Evolutionary conservation across 2,329 filamentous ascomycete genomes (phyloP), one percentile per base, ranked within the genome.

Genomic region (Sclerotinia minor): DNA sequence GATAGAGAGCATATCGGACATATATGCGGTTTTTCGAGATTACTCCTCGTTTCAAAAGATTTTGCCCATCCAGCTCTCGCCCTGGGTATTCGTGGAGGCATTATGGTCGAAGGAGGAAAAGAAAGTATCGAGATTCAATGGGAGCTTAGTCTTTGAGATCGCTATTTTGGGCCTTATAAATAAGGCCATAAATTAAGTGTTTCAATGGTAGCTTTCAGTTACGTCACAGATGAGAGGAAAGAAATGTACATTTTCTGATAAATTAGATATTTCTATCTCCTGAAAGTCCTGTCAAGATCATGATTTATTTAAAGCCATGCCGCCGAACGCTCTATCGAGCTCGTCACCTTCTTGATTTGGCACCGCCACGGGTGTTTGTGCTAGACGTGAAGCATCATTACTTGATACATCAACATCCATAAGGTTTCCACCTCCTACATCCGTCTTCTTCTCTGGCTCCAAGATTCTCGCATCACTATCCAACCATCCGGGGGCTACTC

Each of bases 401-500:
- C 71, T 75, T 69, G 73, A 72, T 44, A 75, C 72, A 71, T 73
- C 73, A 44, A 71, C 71, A 69, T 78, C 75, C 76, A 76, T 77
- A n/a, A 77, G 67, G 72, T 69, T 76, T 21, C 61, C 68, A 29
- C 35, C 58, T 38, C 32, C 47, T 67, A 24, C 49, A 29, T 19
- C 7, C n/a, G 54, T 68, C 32, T 78, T 80, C 73, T 82, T 84
- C 79, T 90, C 87, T 0, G 91, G 91, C 78, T 90, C 84, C 64
- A 94, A 78, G 59, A 94, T 79, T 65, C 87, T 81, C 63, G 86
- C 84, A 67, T 92, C 88, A 73, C 89, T 90, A 74, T 94, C 91
- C 73, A 94, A 79, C 89, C 91, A 95, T 0, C 92, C 91, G 0
- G 91, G 92, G 15, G 92, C 92, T 24, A 93, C 84, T 66, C 90